Base-by-base conservation (phyloP, 2,329 filamentous ascomycete genomes). In the Elsinoe arachidis region DNA sequence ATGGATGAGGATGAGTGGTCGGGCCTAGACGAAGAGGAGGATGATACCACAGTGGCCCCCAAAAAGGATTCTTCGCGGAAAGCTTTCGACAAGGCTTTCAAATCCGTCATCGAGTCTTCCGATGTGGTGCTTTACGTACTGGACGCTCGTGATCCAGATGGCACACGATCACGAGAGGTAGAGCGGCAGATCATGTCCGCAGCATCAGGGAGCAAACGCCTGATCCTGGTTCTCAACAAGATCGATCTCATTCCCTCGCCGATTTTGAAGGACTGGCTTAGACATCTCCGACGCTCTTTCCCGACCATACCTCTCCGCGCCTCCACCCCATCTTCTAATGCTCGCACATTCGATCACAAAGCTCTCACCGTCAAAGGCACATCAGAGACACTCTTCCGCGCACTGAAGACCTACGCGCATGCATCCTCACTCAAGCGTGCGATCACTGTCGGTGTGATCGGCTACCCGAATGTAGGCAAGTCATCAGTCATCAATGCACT, bases 401-500 rank as follows among this genome's bases (percentile, higher is more conserved):
- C 91, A 0, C 82, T 96, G 60, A 96, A 96, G 78, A 86, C 88
- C 43, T 96, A 88, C 68, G 88, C 91, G 9, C 86, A 88, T 58
- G 82, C 81, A 60, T 87, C 88, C 66, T 86, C 95, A 69, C 77
- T 96, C 63, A 95, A 95, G 79, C 86, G 91, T 57, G 86, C 90
- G 55, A 84, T 95, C 66, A 91, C 88, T 17, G 91, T 96, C 60
- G 91, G 91, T 63, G 88, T 96, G 61, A 95, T 96, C 65, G 91
- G 91, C 26, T 96, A 96, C 72, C 91, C 91, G 66, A 96, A 96
- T 70, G 91, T 96, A 59, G 91, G 91, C 69, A 96, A 96, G 77
- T 95, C 90, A 26, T 96, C 90, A 53, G 90, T 96, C 66, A 96
- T 96, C 79, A 96, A 96, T 72, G 88, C 90, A 14, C 83, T 96